Base-by-base conservation (phyloP, 305 asterid genomes). In the Nicotiana rustica region DNA sequence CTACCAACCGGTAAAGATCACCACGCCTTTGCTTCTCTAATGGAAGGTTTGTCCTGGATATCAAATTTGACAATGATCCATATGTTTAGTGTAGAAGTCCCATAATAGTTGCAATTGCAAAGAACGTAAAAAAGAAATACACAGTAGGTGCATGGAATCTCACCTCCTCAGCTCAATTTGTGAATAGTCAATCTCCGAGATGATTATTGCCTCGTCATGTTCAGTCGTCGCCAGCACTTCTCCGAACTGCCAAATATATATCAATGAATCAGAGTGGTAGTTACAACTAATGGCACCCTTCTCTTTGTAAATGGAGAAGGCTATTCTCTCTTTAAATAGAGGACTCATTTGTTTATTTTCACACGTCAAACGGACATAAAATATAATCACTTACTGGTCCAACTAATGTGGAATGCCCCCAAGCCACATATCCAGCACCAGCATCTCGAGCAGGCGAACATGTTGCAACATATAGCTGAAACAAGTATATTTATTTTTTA, bases 351-450 rank as follows among this genome's bases (percentile, higher is more conserved):
- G 15, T 25, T 19, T 49, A 49, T 25, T 14, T 13, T 73, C 21
- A 9, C 79, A 73, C 14, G n/a, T 14, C 64, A 67, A 0, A 6
- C 17, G 3, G 44, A 61, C 79, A 14, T 47, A 49, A 80, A 65
- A 67, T 3, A 36, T 12, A 15, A 13, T 66, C 5, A 87, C 97
- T 92, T 87, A 94, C 98, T 6, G 98, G 99, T 78, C 98, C 97
- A 49, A 96, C 81, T 18, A 96, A 95, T 3, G 99, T 90, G 18
- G 99, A 96, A 86, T 94, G 99, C 10, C 99, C 99, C 99, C 98
- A 96, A 19, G 97, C 99, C 49, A 94, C 90, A 49, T 92, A 94
- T 80, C 95, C 98, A 84, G 95, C 97, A 67, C 83, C 86, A 86
- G 85, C 87, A 85, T 91, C 97, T 65, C 99, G 95, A 86, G 98